Evolutionary conservation across 176 grass and related monocot genomes (phyloP).

Genomic region (Pontederia crassipes): DNA sequence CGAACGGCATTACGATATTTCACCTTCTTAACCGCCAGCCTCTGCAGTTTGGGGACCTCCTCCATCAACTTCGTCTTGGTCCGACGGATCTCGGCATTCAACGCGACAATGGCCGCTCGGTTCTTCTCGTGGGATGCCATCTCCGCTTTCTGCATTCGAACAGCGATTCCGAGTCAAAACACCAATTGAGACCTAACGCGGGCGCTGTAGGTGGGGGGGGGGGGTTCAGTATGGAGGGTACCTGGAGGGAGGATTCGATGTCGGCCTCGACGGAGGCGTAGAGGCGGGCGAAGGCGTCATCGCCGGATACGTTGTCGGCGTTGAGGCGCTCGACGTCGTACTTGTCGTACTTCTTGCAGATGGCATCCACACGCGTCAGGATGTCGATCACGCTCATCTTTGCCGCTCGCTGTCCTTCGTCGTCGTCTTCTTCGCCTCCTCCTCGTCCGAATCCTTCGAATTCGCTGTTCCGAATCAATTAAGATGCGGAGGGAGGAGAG

Average conservation of each 20-base stretch:
- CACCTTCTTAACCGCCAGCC: slow-evolving; percentile 89
- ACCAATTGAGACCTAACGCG: not conserved
- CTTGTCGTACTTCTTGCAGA: slow-evolving; percentile 97
- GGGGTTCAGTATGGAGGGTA: not conserved
- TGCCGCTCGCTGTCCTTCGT: not conserved
- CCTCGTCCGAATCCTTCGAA: not conserved
- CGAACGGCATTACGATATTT: not conserved
- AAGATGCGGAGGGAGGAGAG: no score
- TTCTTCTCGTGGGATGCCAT: slow-evolving; percentile 70
- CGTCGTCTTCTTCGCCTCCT: not conserved
- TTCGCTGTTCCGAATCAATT: no score
- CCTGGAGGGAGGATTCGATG: slow-evolving; percentile 60
- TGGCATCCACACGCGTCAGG: slow-evolving; percentile 80
- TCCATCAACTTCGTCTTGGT: slow-evolving; percentile 80
- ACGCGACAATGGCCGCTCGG: slow-evolving; percentile 52
- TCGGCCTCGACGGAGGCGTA: slow-evolving; percentile 65
- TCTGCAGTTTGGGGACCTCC: slow-evolving; percentile 89
- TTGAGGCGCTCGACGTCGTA: slow-evolving; percentile 83
- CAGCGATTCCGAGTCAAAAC: not conserved
- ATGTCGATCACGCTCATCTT: slow-evolving; percentile 86
- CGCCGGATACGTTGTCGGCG: slow-evolving; percentile 82
- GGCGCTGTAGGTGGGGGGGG: no score
- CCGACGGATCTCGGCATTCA: slow-evolving; percentile 89
- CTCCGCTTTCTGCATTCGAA: slow-evolving; percentile 64
- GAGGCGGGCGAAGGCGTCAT: slow-evolving; percentile 89